phyloP scores from a whole-genome alignment of 768 basidiomycete species.

The Megacollybia marginata region DNA sequence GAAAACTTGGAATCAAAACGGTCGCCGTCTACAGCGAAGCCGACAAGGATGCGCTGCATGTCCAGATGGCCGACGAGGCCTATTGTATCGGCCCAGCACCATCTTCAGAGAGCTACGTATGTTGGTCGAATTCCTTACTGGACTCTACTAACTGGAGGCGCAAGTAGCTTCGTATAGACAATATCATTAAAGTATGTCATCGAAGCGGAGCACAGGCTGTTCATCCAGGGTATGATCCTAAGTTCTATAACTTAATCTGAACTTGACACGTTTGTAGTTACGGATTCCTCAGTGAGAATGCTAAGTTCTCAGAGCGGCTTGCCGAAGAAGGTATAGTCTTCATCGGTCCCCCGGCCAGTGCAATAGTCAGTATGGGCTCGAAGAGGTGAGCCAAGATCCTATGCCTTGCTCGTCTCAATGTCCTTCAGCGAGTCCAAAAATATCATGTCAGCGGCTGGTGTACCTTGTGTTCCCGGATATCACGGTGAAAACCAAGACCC shows the following conservation, averaged over 20 bases:
- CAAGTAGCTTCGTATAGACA: conserved; percentile 73
- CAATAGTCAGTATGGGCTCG: conserved; percentile 92
- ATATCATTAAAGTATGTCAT: conserved; percentile 78
- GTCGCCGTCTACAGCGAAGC: conserved; percentile 91
- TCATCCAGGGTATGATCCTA: conserved; percentile 70
- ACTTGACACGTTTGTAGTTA: conserved; percentile 37
- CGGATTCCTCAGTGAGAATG: conserved; percentile 91
- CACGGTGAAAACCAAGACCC: conserved; percentile 80
- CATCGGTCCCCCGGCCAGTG: conserved; percentile 83
- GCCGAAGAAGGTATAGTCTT: conserved; percentile 79
- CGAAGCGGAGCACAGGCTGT: conserved; percentile 88
- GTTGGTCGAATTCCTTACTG: conserved; percentile 17
- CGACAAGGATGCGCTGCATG: conserved; percentile 76
- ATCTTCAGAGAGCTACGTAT: conserved; percentile 82
- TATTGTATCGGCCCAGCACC: conserved; percentile 90
- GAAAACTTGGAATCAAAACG: conserved; percentile 81
- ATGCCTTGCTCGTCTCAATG: not conserved
- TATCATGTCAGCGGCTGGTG: conserved; percentile 86
- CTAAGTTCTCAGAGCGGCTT: conserved; percentile 67
- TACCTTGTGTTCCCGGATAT: conserved; percentile 93
- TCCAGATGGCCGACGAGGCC: conserved; percentile 83
- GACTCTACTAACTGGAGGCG: conserved; percentile 1
- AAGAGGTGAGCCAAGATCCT: conserved; percentile 55
- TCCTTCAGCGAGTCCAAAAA: conserved; percentile 82
- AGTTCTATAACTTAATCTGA: not conserved